Percentiles rank a stretch among this genome's conserved stretches.
phyloP scores from a whole-genome alignment of 805 yeast species.

The Barnettozyma siamensis region DNA sequence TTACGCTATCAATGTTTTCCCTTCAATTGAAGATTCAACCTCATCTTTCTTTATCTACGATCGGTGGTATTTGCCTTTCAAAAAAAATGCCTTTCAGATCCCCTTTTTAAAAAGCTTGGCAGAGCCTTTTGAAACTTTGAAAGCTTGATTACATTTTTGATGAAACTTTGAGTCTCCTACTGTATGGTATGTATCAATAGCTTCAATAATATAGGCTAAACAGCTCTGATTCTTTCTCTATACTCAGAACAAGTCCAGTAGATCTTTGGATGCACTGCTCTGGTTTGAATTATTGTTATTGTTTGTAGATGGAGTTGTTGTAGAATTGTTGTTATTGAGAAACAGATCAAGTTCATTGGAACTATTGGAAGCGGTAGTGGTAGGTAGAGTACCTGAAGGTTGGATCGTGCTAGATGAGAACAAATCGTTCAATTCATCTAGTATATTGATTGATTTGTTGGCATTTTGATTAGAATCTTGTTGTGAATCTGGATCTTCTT shows the following conservation, averaged over 20 bases:
- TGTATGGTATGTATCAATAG: too few relatives aligned
- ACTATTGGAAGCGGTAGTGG: background rate
- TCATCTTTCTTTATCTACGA: too few relatives aligned
- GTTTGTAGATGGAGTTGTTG: conserved; percentile 2
- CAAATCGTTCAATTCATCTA: conserved; percentile 74
- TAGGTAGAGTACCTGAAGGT: conserved; percentile 11
- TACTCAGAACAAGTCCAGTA: conserved; percentile 20
- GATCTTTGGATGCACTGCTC: conserved; percentile 14
- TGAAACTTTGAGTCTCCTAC: too few relatives aligned
- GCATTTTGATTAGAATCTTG: conserved; percentile 15
- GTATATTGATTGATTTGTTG: conserved; percentile 34
- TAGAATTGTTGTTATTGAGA: conserved; percentile 1
- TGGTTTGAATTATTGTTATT: background rate
- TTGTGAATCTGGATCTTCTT: conserved; percentile 31
- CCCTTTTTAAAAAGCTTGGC: too few relatives aligned
- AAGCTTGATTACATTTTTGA: too few relatives aligned
- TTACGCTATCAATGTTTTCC: too few relatives aligned
- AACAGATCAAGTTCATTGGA: conserved; percentile 4
- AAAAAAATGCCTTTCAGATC: too few relatives aligned
- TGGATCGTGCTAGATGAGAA: conserved; percentile 39
- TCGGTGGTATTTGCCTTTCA: too few relatives aligned
- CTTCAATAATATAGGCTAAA: too few relatives aligned
- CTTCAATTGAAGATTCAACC: too few relatives aligned
- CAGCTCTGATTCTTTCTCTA: too few relatives aligned
- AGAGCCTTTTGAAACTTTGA: too few relatives aligned